Percentiles rank a stretch among this genome's conserved stretches.
Evolutionary conservation across 106 monocot species (phyloP).

Genomic region (Allium cepa): DNA sequence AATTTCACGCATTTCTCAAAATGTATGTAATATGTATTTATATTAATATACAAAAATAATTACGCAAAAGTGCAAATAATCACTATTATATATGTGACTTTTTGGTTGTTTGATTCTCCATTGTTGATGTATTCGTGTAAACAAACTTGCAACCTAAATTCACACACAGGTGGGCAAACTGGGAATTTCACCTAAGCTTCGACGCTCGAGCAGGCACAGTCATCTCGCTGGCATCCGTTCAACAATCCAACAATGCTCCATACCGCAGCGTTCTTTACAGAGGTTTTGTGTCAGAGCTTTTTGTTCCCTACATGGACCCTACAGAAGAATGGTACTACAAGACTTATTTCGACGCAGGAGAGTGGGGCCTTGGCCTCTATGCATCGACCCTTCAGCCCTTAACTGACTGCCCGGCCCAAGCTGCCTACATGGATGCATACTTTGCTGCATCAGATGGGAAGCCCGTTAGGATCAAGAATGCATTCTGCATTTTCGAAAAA

Average conservation of each 20-base stretch:
- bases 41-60: too few species aligned
- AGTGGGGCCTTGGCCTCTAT: constrained; percentile 49
- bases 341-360: too few species aligned
- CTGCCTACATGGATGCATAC: constrained; percentile 49
- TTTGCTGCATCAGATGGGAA: constrained; percentile 29
- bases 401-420: constrained; percentile 51
- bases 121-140: too few species aligned
- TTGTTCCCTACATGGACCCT: constrained; percentile 81
- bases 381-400: constrained; percentile 28
- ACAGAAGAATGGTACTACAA: constrained; percentile 68
- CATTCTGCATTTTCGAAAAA: constrained; percentile 57
- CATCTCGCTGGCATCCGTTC: constrained; percentile 54
- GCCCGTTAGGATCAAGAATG: constrained; percentile 26
- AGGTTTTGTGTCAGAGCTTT: constrained; percentile 50
- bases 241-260: not conserved
- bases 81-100: too few species aligned
- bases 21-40: too few species aligned
- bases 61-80: too few species aligned
- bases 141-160: not conserved
- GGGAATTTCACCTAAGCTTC: constrained; percentile 58
- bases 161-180: constrained; percentile 62
- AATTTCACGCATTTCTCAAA: too few species aligned
- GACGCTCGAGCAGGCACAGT: constrained; percentile 51
- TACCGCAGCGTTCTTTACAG: constrained; percentile 44
- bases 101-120: too few species aligned